Base-by-base conservation (phyloP, 1,284 basidiomycete genomes). In the Naganishia sp. region DNA sequence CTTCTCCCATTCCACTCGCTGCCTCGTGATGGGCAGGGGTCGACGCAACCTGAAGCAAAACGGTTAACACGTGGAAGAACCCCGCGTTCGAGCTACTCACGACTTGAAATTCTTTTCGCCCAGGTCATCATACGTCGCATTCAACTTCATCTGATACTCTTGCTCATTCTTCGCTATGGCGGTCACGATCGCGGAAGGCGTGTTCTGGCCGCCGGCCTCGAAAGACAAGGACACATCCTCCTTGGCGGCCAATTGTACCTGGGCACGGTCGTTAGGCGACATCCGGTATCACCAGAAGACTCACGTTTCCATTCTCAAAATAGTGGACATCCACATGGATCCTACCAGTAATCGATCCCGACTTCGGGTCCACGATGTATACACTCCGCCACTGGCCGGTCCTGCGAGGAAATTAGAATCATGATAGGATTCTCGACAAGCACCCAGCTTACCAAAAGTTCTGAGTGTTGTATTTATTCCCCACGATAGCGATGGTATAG, bases 1-100 rank as follows among this genome's bases (percentile, higher is more conserved):
- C 83, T 89, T 92, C 70, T 94, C 92, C 94, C 93, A 95, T 70
- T 95, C 92, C 57, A 95, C 80, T 80, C 94, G 94, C 76, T 92
- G 90, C 72, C 90, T 85, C n/a, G 92, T 95, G 75, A 96, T 83
- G 0, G 94, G 94, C 67, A 97, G 79, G 1, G 92, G 91, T 55
- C 94, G 85, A 71, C 94, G 84, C 63, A 97, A 82, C 10, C 89
- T 87, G 64, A 7, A 66, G 25, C n/a, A 36, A 23, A 9, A 31
- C 23, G 23, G 15, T 42, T 15, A 21, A 15, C 23, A 46, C 43
- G 21, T 50, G 36, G 23, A 16, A 42, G 9, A 31, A 15, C 7
- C 16, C 21, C 33, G 13, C 18, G 15, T 28, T 10, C 6, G 4
- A 10, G 15, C 0, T 3, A 74, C 78, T 72, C 65, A 80, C 79